Evolutionary conservation across 176 grass and related monocot genomes (phyloP).

Genomic region (Oryza australiensis): DNA sequence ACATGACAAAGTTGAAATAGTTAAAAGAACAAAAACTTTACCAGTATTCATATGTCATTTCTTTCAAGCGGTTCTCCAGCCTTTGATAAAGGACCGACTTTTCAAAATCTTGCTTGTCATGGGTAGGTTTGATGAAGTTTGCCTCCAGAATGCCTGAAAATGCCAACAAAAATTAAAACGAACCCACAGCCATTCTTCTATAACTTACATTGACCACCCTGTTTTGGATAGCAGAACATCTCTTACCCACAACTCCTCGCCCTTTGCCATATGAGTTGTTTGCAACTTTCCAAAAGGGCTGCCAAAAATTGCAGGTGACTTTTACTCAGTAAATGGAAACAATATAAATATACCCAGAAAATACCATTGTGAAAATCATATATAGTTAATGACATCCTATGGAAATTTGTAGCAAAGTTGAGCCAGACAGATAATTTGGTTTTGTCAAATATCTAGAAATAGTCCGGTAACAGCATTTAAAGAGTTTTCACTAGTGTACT

Average conservation of each 20-base stretch:
- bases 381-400: neutral
- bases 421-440: neutral
- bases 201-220: neutral
- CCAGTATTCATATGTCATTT: slow-evolving; percentile 99
- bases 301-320: slow-evolving; percentile 31
- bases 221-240: slow-evolving; percentile 19
- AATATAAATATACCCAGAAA: neutral
- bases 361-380: neutral
- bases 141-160: slow-evolving; percentile 83
- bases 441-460: neutral
- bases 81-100: slow-evolving; percentile 92
- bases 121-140: slow-evolving; percentile 93
- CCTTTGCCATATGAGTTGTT: slow-evolving; percentile 98
- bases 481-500: neutral
- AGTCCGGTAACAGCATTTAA: neutral
- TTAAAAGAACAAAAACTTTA: slow-evolving; percentile 39
- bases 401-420: neutral
- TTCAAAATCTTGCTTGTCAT: slow-evolving; percentile 99
- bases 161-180: slow-evolving; percentile 9
- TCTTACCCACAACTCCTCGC: slow-evolving; percentile 88
- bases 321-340: neutral
- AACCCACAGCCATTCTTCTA: neutral
- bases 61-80: slow-evolving; percentile 91
- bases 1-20: slow-evolving; percentile 13
- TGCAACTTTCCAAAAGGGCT: slow-evolving; percentile 96